Conservation (phyloP, 108 stramenopile species). For the Schizochytrium sp. region DNA sequence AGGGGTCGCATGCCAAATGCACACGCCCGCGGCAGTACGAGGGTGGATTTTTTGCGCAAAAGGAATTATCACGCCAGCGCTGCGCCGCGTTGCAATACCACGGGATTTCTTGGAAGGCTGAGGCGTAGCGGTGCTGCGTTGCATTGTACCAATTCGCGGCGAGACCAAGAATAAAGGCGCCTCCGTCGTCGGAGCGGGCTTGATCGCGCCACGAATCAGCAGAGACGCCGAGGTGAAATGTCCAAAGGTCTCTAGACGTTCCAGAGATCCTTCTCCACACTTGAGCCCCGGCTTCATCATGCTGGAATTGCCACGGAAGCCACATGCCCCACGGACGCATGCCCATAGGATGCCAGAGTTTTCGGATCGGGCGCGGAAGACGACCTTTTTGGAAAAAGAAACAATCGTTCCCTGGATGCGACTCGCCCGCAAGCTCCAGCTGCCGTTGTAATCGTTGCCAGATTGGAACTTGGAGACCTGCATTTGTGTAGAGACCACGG, state of each 20-base stretch:
- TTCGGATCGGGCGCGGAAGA: not conserved
- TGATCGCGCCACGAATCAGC: not conserved
- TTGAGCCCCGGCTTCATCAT: not conserved
- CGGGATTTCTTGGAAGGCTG: not conserved
- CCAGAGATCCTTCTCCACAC: not conserved
- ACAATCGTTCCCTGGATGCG: not conserved
- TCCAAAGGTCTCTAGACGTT: not conserved
- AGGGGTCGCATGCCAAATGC: not conserved
- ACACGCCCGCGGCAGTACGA: not conserved
- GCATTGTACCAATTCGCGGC: not conserved
- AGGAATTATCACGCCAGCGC: not conserved
- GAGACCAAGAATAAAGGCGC: not conserved
- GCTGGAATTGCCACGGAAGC: not conserved
- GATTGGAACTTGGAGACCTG: too few relatives aligned
- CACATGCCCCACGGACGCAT: constrained; percentile 12
- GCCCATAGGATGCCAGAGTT: not conserved
- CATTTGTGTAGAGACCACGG: not conserved
- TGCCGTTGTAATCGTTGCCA: too few relatives aligned
- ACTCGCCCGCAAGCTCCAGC: not conserved
- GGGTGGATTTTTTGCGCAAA: not conserved
- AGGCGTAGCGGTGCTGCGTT: not conserved
- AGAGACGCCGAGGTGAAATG: constrained; percentile 5
- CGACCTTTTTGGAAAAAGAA: not conserved
- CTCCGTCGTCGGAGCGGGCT: not conserved
- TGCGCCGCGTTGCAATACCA: not conserved